Base-by-base conservation (phyloP, 208 protist genomes). In the Leishmania gerbilli region DNA sequence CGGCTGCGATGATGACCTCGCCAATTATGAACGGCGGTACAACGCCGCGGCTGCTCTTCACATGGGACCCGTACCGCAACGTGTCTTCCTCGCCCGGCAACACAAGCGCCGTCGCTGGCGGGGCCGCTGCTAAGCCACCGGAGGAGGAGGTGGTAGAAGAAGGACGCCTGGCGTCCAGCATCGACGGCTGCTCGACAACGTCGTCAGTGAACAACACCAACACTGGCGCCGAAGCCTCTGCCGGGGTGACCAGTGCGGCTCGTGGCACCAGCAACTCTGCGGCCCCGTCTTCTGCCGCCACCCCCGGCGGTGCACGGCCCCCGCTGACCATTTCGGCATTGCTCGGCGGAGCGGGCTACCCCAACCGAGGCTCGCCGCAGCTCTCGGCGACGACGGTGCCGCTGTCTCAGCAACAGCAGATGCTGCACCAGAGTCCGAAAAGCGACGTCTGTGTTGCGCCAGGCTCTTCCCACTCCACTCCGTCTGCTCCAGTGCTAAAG, bases 41-140 rank as follows among this genome's bases (percentile, higher is more conserved):
- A 31, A 77, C 83, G 34, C 87, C 80, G 42, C 79, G 85, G 11
- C 60, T 82, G 56, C 76, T 81, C 68, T 84, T 86, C 69, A 80
- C 76, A 2, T 82, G 82, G 79, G 78, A 85, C 72, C 87, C 87
- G 74, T 87, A 84, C 71, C 34, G 68, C 17, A 71, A 76, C 62
- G 62, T 60, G 6, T 42, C 65, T 40, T 31, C 77, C 65, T 64
- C 65, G 34, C 40, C 69, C 53, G 53, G 68, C 15, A 34, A 9
- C 13, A 24, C 47, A 47, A n/a, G 62, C 62, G 21, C 53, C 4
- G n/a, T 49, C 49, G 51, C 51, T 19, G 51, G 74, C 17, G 65
- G 74, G 8, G 58, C 67, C 27, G 42, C 53, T n/a, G n/a, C 8
- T n/a, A 79, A 75, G 75, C 74, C 55, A 0, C 67, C 80, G 1